Conservation (phyloP, 2,329 filamentous ascomycete genomes). For the Calonectria ilicicola region DNA sequence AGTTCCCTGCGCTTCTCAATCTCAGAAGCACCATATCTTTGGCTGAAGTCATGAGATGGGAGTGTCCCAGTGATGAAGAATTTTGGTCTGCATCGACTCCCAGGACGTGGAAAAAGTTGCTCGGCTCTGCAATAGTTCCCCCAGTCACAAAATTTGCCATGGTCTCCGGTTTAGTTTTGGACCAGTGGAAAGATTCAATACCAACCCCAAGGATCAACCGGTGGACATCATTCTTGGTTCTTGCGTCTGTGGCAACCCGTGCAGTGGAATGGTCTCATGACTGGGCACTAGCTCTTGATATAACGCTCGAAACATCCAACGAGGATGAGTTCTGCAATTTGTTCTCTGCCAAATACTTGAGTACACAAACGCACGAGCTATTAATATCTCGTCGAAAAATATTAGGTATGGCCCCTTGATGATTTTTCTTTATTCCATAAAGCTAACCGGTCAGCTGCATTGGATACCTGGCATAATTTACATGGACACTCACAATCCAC, state of each 20-base stretch:
- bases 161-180: neutral
- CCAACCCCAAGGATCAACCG: neutral
- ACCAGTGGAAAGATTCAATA: neutral
- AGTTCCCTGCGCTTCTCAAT: neutral
- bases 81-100: neutral
- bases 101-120: neutral
- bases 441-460: neutral
- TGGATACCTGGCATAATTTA: neutral
- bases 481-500: neutral
- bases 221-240: neutral
- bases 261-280: conserved; percentile 2
- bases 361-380: neutral
- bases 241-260: neutral
- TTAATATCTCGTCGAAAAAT: neutral
- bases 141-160: neutral
- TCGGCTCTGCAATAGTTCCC: neutral
- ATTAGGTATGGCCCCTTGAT: neutral
- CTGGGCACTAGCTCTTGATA: neutral
- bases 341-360: neutral
- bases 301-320: neutral
- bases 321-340: neutral
- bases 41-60: neutral
- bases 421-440: neutral
- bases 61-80: conserved; percentile 1
- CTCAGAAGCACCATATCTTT: neutral